These are phyloP conservation scores for Vigna trinervia DNA, from an alignment of 306 rosid genomes.

Conservation along the genomic window DNA sequence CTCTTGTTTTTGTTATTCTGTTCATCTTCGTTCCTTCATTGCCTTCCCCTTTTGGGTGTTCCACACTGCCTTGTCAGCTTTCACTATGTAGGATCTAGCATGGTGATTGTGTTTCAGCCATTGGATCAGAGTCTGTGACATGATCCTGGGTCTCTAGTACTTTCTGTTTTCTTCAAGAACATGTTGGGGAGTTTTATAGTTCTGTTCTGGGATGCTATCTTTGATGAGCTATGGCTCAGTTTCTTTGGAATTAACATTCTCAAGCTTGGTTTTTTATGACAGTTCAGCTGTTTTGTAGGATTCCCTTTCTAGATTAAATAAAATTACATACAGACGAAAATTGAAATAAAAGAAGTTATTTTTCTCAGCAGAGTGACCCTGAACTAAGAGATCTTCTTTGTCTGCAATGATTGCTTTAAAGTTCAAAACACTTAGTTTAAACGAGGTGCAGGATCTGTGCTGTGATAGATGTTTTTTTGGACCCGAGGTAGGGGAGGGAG, in stretches of 20 bases:
- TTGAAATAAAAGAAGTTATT: neutral
- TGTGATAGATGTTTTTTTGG: slow-evolving; percentile 15
- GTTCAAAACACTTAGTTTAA: slow-evolving; percentile 21
- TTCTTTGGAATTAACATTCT: neutral
- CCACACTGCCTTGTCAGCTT: neutral
- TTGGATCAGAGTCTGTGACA: slow-evolving; percentile 42
- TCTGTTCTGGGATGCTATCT: neutral
- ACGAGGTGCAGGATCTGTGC: slow-evolving; percentile 2
- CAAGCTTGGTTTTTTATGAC: slow-evolving; percentile 18
- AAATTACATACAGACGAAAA: neutral
- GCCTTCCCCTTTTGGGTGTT: slow-evolving; percentile 15
- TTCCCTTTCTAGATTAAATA: neutral
- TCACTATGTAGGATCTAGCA: slow-evolving; percentile 25
- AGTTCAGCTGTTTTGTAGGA: slow-evolving; percentile 35
- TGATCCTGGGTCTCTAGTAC: slow-evolving; percentile 6
- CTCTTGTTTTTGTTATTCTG: slow-evolving; percentile 6
- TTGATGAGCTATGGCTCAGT: slow-evolving; percentile 1
- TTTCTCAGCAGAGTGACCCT: slow-evolving; percentile 22
- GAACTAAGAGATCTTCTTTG: slow-evolving; percentile 33
- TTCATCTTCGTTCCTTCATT: neutral
- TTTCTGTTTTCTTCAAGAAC: neutral
- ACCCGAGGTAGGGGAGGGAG: slow-evolving; percentile 45
- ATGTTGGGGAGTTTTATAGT: neutral
- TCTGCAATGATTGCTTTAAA: slow-evolving; percentile 1
- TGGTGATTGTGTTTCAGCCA: neutral